Base-by-base conservation (phyloP, 2,329 filamentous ascomycete species). In the Aureobasidium sp. region DNA sequence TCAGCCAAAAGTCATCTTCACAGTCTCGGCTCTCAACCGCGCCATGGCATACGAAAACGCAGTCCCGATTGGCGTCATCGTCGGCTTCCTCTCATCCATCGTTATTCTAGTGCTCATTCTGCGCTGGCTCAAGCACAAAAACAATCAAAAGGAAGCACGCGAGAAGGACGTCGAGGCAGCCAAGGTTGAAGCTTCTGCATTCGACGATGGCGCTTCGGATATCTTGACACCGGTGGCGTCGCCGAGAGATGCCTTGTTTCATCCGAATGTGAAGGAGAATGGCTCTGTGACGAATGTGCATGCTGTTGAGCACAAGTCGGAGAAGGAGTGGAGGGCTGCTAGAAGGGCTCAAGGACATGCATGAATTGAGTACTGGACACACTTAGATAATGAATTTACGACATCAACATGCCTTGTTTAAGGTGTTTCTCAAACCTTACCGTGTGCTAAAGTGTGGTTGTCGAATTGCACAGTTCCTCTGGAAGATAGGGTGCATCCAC, bases 11-110 rank as follows among this genome's bases (percentile, higher is more conserved):
- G 17, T 43, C 42, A 57, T 29, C 19, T 57, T 47, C 17, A 47
- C 42, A 9, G 4, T 57, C 42, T 8, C 37, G 38, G 21, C 31
- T 10, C 17, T 46, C 21, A 37, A 57, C 10, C 13, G 54, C 54
- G 29, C 19, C 54, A 57, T 57, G 54, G 54, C 40, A 46, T 57
- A 57, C 42, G 27, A 29, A 11, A 50, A 59, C 33, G 45, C 55
- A 42, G 21, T 59, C 17, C 55, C 55, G 1, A 42, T 59, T 19
- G 55, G 31, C n/a, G 55, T 59, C 43, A 50, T 59, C 7, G 17
- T 59, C 4, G 55, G 43, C 29, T 46, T 59, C 5, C 33, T 49
- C 7, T 29, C 45, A 4, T 25, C 35, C 10, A 59, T 59, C 35
- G 19, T 59, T 3, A 23, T 49, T 13, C 23, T 59, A 35, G 27